A percentile compares a stretch with the other conserved stretches of the same genome.
These are phyloP conservation scores for Lentinula lateritia DNA, from an alignment of 768 basidiomycete genomes.

Conservation along the genomic window DNA sequence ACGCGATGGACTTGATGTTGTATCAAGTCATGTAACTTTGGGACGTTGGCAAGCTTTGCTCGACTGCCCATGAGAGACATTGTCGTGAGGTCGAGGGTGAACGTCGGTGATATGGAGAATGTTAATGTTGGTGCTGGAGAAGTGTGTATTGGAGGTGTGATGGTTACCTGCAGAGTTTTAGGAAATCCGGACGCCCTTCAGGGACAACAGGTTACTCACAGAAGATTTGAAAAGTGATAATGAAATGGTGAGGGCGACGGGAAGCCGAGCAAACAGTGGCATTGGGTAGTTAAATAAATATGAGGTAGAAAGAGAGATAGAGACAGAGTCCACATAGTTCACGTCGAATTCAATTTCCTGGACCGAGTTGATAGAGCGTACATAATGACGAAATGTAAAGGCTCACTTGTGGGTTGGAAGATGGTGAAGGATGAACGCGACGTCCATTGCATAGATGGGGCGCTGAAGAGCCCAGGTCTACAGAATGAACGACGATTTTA, in stretches of 20 bases:
- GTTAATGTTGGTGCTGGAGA: conserved; percentile 56
- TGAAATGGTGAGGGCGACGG: conserved; percentile 75
- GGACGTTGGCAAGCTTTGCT: conserved; percentile 96
- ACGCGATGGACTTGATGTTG: conserved; percentile 73
- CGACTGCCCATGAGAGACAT: conserved; percentile 92
- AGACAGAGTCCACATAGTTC: conserved; percentile 77
- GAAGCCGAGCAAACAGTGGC: conserved; percentile 76
- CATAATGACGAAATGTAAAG: neutral
- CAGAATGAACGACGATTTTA: conserved; percentile 77
- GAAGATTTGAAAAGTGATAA: conserved; percentile 68
- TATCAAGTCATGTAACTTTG: conserved; percentile 94
- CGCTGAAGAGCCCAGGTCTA: conserved; percentile 77
- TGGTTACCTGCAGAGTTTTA: conserved; percentile 40
- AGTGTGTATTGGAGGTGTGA: conserved; percentile 55
- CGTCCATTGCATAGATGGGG: conserved; percentile 74
- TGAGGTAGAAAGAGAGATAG: conserved; percentile 77
- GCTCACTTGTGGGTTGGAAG: conserved; percentile 25
- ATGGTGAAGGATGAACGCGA: conserved; percentile 29
- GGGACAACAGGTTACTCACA: conserved; percentile 30
- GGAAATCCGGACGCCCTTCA: neutral
- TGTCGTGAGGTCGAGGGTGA: conserved; percentile 80
- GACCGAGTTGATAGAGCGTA: neutral
- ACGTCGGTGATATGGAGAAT: conserved; percentile 76
- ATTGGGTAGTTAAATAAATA: conserved; percentile 84
- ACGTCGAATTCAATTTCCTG: conserved; percentile 83